phyloP scores from a whole-genome alignment of 2,329 filamentous ascomycete genomes.

The Alternaria dauci region DNA sequence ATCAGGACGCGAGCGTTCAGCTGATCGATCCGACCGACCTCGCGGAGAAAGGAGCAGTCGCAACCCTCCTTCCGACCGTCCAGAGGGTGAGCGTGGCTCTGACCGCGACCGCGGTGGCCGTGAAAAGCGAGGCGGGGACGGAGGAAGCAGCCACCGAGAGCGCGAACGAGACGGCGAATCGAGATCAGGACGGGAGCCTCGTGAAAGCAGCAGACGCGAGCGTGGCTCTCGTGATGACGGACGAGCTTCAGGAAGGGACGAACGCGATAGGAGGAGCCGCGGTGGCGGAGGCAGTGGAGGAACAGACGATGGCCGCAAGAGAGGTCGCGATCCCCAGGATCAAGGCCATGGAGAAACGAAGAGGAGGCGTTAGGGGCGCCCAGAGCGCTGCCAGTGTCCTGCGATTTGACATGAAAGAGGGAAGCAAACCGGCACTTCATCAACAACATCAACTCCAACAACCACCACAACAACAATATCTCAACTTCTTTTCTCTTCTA shows the following conservation, averaged over 20 bases:
- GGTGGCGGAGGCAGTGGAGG: constrained; percentile 18
- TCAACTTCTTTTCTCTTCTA: constrained; percentile 2
- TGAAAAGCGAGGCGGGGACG: constrained; percentile 38
- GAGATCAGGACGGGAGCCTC: constrained; percentile 22
- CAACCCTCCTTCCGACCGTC: constrained; percentile 26
- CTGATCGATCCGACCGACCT: constrained; percentile 36
- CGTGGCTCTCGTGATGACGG: constrained; percentile 35
- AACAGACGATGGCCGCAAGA: constrained; percentile 34
- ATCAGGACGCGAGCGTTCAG: constrained; percentile 37
- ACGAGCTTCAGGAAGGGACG: constrained; percentile 33
- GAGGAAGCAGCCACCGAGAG: constrained; percentile 33
- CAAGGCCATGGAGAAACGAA: constrained; percentile 35
- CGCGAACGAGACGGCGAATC: constrained; percentile 29
- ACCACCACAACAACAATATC: constrained; percentile 9
- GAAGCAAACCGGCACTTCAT: not conserved
- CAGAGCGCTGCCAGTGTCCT: not conserved
- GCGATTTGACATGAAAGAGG: not conserved
- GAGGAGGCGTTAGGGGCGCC: constrained; percentile 28
- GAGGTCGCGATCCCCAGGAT: constrained; percentile 33
- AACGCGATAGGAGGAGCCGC: constrained; percentile 35
- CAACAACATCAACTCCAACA: not conserved
- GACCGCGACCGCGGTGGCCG: constrained; percentile 40
- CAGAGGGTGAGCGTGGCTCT: constrained; percentile 33
- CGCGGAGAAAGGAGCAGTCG: constrained; percentile 39
- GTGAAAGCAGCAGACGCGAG: constrained; percentile 34